Base-by-base conservation (phyloP, 495 filamentous ascomycete genomes). In the Aspergillus avenaceus region DNA sequence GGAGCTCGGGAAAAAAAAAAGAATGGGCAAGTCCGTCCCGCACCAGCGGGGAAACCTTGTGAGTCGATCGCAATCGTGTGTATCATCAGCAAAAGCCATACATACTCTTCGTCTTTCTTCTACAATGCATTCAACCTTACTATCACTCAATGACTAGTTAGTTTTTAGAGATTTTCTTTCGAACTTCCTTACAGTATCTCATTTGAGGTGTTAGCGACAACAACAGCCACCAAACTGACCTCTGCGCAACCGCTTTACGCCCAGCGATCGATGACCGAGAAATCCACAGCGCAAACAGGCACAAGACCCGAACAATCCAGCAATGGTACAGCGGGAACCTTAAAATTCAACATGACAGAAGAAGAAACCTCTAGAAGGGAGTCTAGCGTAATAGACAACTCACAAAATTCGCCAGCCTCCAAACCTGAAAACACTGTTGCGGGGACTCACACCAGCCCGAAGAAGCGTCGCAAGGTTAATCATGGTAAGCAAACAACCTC, bases 401-500 rank as follows among this genome's bases (percentile, higher is more conserved):
- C 56, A 41, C 68, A 64, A 41, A 47, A 43, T 26, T 55, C 62
- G 45, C 58, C 67, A 50, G 63, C 61, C 38, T 59, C 61, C 59
- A 75, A 73, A 56, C 46, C 66, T 51, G 71, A 72, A 58, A 63
- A 60, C 31, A 49, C 61, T 50, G 51, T 65, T 49, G 56, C 56
- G 48, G 69, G 64, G 51, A 61, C 65, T 63, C 67, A 75, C 54
- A 70, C 74, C 47, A 89, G 84, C 62, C 84, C 88, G 18, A 96
- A 93, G 79, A 98, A 96, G 82, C 82, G 95, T 73, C 87, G 91
- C 74, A 99, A 99, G 78, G 93, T 99, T 62, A 97, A 97, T 82
- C 95, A 99, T 81, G 93, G 92, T 96, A 82, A 79, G 84, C 70
- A 50, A 53, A 49, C 52, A 47, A 31, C 51, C 28, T 53, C 43